Evolutionary conservation across 495 filamentous ascomycete genomes (phyloP), one percentile per base, ranked within the genome.

Genomic region (Cetradonia linearis): DNA sequence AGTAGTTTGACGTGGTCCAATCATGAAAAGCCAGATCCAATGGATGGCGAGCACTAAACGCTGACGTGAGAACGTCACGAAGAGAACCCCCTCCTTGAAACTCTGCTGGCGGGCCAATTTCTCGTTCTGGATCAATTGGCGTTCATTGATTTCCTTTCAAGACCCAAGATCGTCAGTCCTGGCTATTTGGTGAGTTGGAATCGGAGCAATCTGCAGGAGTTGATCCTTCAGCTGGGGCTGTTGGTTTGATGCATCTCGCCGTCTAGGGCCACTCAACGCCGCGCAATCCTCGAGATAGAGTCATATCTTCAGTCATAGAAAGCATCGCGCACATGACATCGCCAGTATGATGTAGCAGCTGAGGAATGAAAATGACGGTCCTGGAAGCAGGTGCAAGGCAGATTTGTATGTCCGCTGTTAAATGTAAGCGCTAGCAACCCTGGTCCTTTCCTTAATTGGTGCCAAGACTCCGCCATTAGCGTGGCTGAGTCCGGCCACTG

Each of bases 121-220:
- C 42, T 46, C 25, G 42, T 46, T 46, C 48, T 30, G 48, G 48
- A 52, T 28, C 48, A 33, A 30, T 52, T 52, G 48, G 48, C 48
- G 48, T 52, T 52, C 48, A 7, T 28, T 3, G 2, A 18, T 8
- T n/a, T 8, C 30, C 9, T 10, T 28, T 33, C 30, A 27, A 33
- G 48, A 20, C 48, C 28, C 6, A 27, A 27, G 50, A 20, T 54
- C 28, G 50, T 54, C 8, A 36, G 18, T 20, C 5, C 6, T 34
- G 28, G 49, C 16, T 38, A 6, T 11, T 11, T 46, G 20, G 20
- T 25, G 20, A 46, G 42, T 25, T n/a, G 42, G 42, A 46, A n/a
- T n/a, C 5, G 8, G 42, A 3, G 13, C n/a, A 9, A 5, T 46
- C 42, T 46, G 42, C 42, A 46, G 42, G 42, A 46, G n/a, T 46